phyloP scores from a whole-genome alignment of 352 stramenopile genomes.

The Pythium oligandrum region DNA sequence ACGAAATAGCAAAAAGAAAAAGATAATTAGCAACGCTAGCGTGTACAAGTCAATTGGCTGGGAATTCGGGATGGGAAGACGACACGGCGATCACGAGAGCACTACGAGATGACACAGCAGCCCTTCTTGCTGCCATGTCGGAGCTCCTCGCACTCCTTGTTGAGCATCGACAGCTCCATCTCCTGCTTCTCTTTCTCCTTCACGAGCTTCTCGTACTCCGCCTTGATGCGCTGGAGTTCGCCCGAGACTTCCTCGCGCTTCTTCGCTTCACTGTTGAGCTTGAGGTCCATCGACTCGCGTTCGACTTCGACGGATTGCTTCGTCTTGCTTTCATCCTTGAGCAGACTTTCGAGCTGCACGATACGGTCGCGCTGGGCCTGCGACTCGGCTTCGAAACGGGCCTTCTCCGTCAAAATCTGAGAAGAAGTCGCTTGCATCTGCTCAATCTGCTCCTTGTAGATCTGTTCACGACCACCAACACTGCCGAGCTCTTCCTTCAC shows the following conservation, averaged over 20 bases:
- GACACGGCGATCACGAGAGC: no score
- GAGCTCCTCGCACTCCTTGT: slow-evolving; percentile 74
- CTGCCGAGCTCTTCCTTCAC: slow-evolving; percentile 83
- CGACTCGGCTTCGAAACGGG: slow-evolving; percentile 54
- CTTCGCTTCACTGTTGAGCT: slow-evolving; percentile 52
- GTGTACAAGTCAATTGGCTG: no score
- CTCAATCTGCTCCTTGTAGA: slow-evolving; percentile 86
- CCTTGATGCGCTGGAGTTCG: slow-evolving; percentile 60
- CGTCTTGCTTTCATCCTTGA: slow-evolving; percentile 52
- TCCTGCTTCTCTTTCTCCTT: slow-evolving; percentile 81
- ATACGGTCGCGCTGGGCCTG: slow-evolving; percentile 70
- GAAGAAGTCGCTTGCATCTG: slow-evolving; percentile 75
- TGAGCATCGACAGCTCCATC: slow-evolving; percentile 73
- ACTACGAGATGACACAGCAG: slow-evolving; percentile 65
- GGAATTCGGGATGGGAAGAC: no score
- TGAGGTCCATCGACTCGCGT: slow-evolving; percentile 64
- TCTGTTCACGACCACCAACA: slow-evolving; percentile 71
- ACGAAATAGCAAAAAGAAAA: slow-evolving; percentile 3
- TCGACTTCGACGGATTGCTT: slow-evolving; percentile 78
- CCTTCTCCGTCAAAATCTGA: slow-evolving; percentile 72
- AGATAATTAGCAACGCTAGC: not conserved
- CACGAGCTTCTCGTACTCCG: slow-evolving; percentile 63
- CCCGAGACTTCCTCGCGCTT: slow-evolving; percentile 51
- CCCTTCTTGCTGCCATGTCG: slow-evolving; percentile 47
- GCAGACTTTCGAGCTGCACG: slow-evolving; percentile 51